These are phyloP conservation scores for Annulohypoxylon bovei DNA, from an alignment of 495 filamentous ascomycete species.

Conservation along the genomic window DNA sequence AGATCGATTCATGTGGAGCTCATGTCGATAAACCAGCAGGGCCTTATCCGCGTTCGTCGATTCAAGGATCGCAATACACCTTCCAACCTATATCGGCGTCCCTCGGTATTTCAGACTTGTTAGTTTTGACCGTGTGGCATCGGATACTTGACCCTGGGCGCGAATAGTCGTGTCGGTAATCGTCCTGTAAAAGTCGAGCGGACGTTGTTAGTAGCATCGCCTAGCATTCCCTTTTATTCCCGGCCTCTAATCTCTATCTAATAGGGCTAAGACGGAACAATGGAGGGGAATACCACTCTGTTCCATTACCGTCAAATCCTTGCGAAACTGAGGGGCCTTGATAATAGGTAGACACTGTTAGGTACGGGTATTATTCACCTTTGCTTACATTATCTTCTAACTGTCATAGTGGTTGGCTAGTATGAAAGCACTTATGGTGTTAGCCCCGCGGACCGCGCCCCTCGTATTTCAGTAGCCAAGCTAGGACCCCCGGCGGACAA, in stretches of 20 bases:
- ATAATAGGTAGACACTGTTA: background rate
- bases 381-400: background rate
- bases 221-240: background rate
- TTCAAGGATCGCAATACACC: background rate
- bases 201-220: background rate
- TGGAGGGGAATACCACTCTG: background rate
- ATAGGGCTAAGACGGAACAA: background rate
- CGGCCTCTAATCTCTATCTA: background rate
- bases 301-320: background rate
- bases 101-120: background rate
- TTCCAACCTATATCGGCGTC: background rate
- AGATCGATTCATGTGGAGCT: background rate
- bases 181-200: background rate
- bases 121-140: background rate
- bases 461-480: conserved; percentile 6
- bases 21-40: background rate
- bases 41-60: background rate
- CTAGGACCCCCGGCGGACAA: background rate
- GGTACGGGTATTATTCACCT: background rate
- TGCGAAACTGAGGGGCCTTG: background rate
- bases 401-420: background rate
- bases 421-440: background rate
- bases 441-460: conserved; percentile 6
- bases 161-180: background rate
- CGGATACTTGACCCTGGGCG: background rate